phyloP scores from a whole-genome alignment of 179 eudicot species.

The Nepenthes alata region DNA sequence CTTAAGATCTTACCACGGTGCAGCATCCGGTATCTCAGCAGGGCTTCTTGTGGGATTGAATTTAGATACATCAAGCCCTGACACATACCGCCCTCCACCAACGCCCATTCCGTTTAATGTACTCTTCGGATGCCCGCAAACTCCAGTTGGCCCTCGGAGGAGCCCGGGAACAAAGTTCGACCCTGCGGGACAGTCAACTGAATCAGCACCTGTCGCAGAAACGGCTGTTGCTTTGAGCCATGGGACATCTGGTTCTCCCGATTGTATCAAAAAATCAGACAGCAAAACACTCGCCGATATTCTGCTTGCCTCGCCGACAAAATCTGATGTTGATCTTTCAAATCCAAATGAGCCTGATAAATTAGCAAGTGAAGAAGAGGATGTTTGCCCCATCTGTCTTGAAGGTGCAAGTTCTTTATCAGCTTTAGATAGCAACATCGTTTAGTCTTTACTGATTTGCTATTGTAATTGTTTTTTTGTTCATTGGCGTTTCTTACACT shows the following conservation, averaged over 20 bases:
- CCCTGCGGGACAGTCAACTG: constrained; percentile 18
- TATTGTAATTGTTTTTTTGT: not conserved
- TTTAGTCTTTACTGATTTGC: not conserved
- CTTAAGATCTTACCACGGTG: constrained; percentile 41
- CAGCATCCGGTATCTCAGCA: constrained; percentile 35
- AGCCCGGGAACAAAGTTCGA: constrained; percentile 25
- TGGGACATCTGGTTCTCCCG: constrained; percentile 13
- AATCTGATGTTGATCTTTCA: constrained; percentile 36
- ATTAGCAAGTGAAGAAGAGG: constrained; percentile 52
- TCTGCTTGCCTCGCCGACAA: constrained; percentile 46
- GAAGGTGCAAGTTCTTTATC: constrained; percentile 38
- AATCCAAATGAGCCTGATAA: constrained; percentile 23
- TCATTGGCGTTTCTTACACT: not conserved
- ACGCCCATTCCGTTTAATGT: constrained; percentile 73
- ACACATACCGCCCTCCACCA: constrained; percentile 75
- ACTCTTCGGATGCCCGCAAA: constrained; percentile 48
- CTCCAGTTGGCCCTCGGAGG: constrained; percentile 25
- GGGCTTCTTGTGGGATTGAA: constrained; percentile 53
- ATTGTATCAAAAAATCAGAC: constrained; percentile 21
- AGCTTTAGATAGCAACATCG: not conserved
- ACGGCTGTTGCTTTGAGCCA: constrained; percentile 14
- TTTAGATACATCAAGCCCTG: constrained; percentile 68
- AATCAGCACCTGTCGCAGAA: constrained; percentile 14
- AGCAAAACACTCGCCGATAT: constrained; percentile 32
- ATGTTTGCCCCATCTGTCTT: constrained; percentile 82